phyloP scores from a whole-genome alignment of 176 grass and related monocot species.

The Saccharum spontaneum region DNA sequence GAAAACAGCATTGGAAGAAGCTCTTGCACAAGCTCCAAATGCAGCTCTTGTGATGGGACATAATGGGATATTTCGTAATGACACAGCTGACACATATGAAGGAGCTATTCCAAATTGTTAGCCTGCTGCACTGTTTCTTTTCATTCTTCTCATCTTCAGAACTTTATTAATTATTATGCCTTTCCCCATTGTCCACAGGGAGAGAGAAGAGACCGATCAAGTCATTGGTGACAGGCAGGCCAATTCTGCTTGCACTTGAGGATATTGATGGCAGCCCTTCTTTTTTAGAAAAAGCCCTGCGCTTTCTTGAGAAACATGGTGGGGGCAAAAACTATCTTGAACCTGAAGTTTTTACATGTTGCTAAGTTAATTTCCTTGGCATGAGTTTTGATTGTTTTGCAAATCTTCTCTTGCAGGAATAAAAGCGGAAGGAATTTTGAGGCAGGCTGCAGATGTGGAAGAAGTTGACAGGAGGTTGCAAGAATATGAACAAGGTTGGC shows the following conservation, averaged over 20 bases:
- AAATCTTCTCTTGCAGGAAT: slow-evolving; percentile 66
- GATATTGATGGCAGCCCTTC: slow-evolving; percentile 97
- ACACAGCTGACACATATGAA: slow-evolving; percentile 81
- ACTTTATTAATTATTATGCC: slow-evolving; percentile 18
- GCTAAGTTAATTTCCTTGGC: slow-evolving; percentile 26
- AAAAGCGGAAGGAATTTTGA: slow-evolving; percentile 96
- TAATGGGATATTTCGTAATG: slow-evolving; percentile 98
- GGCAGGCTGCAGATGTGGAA: slow-evolving; percentile 94
- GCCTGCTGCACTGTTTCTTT: slow-evolving; percentile 32
- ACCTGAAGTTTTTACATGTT: slow-evolving; percentile 12
- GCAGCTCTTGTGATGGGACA: slow-evolving; percentile 99
- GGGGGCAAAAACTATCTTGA: slow-evolving; percentile 28
- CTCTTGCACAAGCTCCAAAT: slow-evolving; percentile 97
- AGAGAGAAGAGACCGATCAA: slow-evolving; percentile 93
- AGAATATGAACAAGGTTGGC: slow-evolving; percentile 96
- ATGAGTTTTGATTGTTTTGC: slow-evolving; percentile 32
- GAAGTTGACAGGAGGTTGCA: slow-evolving; percentile 92
- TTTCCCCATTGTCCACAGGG: slow-evolving; percentile 59
- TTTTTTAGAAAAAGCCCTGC: slow-evolving; percentile 93
- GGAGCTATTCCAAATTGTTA: slow-evolving; percentile 80
- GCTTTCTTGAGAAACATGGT: slow-evolving; percentile 99
- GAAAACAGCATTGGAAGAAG: slow-evolving; percentile 96
- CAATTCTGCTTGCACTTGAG: slow-evolving; percentile 96
- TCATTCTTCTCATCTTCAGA: slow-evolving; percentile 28
- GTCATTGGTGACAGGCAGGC: slow-evolving; percentile 93